These are phyloP conservation scores for Chalara sp. DNA, from an alignment of 2,329 filamentous ascomycete species.

Conservation along the genomic window DNA sequence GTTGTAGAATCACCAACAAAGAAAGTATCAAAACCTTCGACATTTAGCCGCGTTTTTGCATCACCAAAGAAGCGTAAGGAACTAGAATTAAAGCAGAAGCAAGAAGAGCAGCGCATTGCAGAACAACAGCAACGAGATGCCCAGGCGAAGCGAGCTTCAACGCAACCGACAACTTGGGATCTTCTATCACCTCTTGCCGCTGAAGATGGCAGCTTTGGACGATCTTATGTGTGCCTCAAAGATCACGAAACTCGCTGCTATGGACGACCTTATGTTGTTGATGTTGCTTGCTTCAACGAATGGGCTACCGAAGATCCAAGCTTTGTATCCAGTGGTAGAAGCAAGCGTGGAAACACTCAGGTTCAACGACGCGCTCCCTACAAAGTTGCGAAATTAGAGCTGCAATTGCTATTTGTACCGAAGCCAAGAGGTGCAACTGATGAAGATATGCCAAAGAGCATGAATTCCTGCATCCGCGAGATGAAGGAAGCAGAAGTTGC, in stretches of 20 bases:
- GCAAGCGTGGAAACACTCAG: constrained; percentile 70
- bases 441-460: constrained; percentile 98
- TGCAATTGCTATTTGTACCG: constrained; percentile 92
- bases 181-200: constrained; percentile 80
- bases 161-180: constrained; percentile 73
- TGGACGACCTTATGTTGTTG: constrained; percentile 78
- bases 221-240: constrained; percentile 88
- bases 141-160: constrained; percentile 53
- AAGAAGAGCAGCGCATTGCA: constrained; percentile 71
- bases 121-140: constrained; percentile 56
- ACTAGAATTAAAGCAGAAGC: constrained; percentile 74
- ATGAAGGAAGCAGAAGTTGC: constrained; percentile 84
- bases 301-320: constrained; percentile 85
- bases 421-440: constrained; percentile 81
- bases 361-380: constrained; percentile 86
- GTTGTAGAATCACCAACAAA: constrained; percentile 55
- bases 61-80: constrained; percentile 97
- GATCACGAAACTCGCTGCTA: constrained; percentile 87
- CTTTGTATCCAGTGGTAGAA: constrained; percentile 83
- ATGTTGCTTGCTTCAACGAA: constrained; percentile 95
- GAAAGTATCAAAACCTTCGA: constrained; percentile 70
- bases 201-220: constrained; percentile 87
- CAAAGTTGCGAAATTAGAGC: constrained; percentile 86
- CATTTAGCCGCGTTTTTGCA: constrained; percentile 86
- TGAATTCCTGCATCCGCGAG: constrained; percentile 93